phyloP scores from a whole-genome alignment of 2,329 filamentous ascomycete species.

The Ophiocordyceps polyrhachis-furcata region DNA sequence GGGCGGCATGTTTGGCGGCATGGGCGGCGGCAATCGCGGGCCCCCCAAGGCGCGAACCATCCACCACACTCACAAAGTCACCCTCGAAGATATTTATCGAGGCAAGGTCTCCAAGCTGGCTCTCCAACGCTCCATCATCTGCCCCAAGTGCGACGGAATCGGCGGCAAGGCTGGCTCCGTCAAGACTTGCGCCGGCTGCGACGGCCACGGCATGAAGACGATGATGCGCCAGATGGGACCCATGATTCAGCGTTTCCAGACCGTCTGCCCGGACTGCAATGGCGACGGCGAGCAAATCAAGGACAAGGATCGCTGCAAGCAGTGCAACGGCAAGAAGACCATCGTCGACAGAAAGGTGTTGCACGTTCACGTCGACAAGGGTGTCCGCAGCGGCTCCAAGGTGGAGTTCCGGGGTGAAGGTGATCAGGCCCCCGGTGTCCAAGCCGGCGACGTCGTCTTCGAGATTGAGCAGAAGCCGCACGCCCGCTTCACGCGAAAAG shows the following conservation, averaged over 20 bases:
- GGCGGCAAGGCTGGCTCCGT: constrained; percentile 98
- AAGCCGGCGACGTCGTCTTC: constrained; percentile 92
- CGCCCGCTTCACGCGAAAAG: constrained; percentile 80
- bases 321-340: constrained; percentile 94
- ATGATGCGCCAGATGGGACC: constrained; percentile 99
- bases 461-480: constrained; percentile 99
- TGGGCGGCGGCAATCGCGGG: constrained; percentile 52
- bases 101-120: constrained; percentile 97
- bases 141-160: constrained; percentile 79
- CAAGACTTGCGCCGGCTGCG: constrained; percentile 76
- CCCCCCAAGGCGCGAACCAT: constrained; percentile 86
- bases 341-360: constrained; percentile 93
- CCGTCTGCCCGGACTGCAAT: constrained; percentile 93
- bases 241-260: constrained; percentile 99
- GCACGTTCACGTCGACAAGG: constrained; percentile 91
- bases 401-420: constrained; percentile 95
- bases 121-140: constrained; percentile 93
- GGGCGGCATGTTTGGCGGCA: constrained; percentile 62
- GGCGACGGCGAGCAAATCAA: constrained; percentile 94
- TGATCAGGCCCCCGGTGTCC: constrained; percentile 82
- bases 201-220: constrained; percentile 94
- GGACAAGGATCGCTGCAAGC: constrained; percentile 95
- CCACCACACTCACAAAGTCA: constrained; percentile 96
- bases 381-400: constrained; percentile 85
- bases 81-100: constrained; percentile 91